Conservation (phyloP, 768 basidiomycete species). For the Tulasnella sp. region DNA sequence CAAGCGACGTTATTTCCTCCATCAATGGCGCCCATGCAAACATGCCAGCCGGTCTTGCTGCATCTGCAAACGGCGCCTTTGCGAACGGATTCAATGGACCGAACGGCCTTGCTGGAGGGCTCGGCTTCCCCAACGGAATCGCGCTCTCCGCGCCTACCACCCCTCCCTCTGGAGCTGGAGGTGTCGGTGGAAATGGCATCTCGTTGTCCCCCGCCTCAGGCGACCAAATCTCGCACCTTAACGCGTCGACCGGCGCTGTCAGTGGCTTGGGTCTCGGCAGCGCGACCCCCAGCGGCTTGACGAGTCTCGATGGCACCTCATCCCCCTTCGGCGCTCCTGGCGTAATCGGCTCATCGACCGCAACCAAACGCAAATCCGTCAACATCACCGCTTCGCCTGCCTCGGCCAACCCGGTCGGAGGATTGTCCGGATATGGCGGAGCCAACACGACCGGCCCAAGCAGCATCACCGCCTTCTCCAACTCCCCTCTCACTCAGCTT, state of each 20-base stretch:
- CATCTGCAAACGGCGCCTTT: conserved; percentile 39
- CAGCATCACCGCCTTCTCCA: conserved; percentile 5
- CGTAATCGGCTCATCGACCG: conserved; percentile 10
- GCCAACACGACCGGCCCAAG: background rate
- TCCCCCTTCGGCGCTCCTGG: background rate
- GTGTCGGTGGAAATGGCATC: background rate
- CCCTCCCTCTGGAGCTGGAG: conserved; percentile 67
- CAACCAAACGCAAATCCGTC: conserved; percentile 25
- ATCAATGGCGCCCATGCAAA: background rate
- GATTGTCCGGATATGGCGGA: background rate
- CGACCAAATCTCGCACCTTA: conserved; percentile 40
- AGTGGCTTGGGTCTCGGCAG: conserved; percentile 48
- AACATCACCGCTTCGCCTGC: conserved; percentile 29
- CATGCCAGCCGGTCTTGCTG: background rate
- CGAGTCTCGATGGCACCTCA: background rate
- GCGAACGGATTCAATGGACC: conserved; percentile 47
- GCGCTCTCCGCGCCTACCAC: conserved; percentile 90
- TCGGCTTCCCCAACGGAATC: conserved; percentile 60
- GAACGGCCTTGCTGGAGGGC: background rate
- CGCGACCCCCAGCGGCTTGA: background rate
- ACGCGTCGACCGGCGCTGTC: conserved; percentile 50
- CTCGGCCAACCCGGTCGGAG: background rate
- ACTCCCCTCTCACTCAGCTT: conserved; percentile 18
- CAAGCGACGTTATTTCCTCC: conserved; percentile 57
- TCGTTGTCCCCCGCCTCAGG: conserved; percentile 24